A percentile compares a stretch with the other conserved stretches of the same genome.
Conservation (phyloP, 2,329 filamentous ascomycete species). For the Talaromyces funiculosus region DNA sequence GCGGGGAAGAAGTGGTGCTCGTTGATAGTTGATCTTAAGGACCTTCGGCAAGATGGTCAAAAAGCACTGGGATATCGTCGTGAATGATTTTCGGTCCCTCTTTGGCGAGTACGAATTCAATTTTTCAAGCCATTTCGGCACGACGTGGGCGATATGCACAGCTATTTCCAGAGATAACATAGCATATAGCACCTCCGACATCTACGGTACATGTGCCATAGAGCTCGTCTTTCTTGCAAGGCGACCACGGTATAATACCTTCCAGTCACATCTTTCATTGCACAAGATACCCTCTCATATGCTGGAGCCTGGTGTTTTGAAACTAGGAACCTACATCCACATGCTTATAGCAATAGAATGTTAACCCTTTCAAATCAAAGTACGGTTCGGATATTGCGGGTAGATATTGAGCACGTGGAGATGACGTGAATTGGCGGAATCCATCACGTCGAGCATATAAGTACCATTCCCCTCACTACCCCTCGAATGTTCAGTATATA, state of each 20-base stretch:
- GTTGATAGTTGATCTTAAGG: constrained; percentile 28
- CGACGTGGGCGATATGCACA: not conserved
- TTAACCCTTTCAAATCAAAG: too few species aligned
- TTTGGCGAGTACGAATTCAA: not conserved
- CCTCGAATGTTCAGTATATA: not conserved
- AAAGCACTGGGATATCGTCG: constrained; percentile 20
- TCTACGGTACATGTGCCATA: too few species aligned
- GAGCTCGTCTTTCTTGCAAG: too few species aligned
- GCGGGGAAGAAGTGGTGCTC: constrained; percentile 24
- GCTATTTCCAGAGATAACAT: too few species aligned
- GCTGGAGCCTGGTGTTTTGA: not conserved
- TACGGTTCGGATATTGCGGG: not conserved
- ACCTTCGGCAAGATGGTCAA: constrained; percentile 26
- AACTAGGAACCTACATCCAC: not conserved
- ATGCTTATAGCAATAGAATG: not conserved
- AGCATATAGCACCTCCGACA: not conserved
- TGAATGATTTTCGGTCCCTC: not conserved
- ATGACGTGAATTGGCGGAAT: not conserved
- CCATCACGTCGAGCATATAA: not conserved
- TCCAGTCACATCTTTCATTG: not conserved
- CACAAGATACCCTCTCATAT: not conserved
- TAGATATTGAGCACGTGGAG: not conserved
- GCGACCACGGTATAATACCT: too few species aligned
- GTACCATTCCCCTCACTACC: not conserved
- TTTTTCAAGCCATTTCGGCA: not conserved